Evolutionary conservation across 2,329 filamentous ascomycete species (phyloP).

Genomic region (Leptographium flavum): DNA sequence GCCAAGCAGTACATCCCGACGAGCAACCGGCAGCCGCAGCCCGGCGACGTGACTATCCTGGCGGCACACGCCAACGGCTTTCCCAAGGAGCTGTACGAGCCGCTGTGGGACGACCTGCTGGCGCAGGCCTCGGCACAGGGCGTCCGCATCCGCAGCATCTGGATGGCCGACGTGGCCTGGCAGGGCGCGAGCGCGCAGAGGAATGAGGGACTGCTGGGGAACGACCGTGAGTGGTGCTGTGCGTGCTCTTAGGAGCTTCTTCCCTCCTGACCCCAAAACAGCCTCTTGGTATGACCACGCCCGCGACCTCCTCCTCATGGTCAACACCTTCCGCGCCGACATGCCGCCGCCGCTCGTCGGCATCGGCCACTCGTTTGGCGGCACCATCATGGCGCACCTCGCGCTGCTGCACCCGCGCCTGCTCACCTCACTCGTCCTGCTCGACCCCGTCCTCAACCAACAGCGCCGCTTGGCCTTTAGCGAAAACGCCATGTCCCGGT

Average conservation of each 20-base stretch:
- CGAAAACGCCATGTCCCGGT: conserved; percentile 39
- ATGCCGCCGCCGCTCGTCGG: conserved; percentile 76
- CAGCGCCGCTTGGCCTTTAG: conserved; percentile 22
- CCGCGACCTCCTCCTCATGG: conserved; percentile 69
- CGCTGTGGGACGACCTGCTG: conserved; percentile 75
- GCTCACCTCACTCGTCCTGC: conserved; percentile 56
- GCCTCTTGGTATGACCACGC: conserved; percentile 77
- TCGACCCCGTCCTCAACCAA: conserved; percentile 75
- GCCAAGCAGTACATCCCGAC: conserved; percentile 82
- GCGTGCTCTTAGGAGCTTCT: no score
- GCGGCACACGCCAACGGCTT: conserved; percentile 86
- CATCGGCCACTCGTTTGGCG: conserved; percentile 83
- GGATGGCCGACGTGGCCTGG: conserved; percentile 80
- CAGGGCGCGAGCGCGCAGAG: conserved; percentile 67
- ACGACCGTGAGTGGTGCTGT: conserved; percentile 54
- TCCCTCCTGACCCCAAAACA: conserved; percentile 2
- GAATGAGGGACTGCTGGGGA: conserved; percentile 63
- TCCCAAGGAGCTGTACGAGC: conserved; percentile 88
- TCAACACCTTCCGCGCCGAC: conserved; percentile 66
- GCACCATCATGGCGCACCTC: conserved; percentile 55
- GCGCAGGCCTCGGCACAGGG: conserved; percentile 39
- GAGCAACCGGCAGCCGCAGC: conserved; percentile 50
- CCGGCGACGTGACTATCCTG: conserved; percentile 73
- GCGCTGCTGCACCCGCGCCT: conserved; percentile 69
- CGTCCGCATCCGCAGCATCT: conserved; percentile 66